These are phyloP conservation scores for Dalbergia cultrata DNA, from an alignment of 306 rosid species.

Conservation along the genomic window DNA sequence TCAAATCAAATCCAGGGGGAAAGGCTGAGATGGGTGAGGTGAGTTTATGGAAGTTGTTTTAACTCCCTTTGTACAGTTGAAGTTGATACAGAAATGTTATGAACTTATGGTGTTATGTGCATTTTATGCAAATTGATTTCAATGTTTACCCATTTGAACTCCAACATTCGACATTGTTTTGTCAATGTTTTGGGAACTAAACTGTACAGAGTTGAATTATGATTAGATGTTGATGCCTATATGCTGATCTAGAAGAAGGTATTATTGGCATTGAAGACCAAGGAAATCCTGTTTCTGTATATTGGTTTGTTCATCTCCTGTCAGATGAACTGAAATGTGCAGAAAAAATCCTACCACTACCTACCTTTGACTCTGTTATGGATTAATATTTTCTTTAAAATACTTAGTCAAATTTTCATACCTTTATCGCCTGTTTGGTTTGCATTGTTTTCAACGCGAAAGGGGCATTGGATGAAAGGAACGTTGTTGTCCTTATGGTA, in stretches of 20 bases:
- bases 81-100: conserved; percentile 19
- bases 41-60: conserved; percentile 48
- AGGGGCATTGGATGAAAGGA: too few relatives aligned
- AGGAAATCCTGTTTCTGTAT: conserved; percentile 9
- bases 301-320: conserved; percentile 5
- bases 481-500: too few relatives aligned
- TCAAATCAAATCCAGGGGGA: conserved; percentile 84
- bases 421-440: not conserved
- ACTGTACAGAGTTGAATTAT: conserved; percentile 11
- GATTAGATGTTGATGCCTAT: conserved; percentile 6
- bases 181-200: conserved; percentile 1
- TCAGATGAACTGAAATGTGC: conserved; percentile 7
- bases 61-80: conserved; percentile 5
- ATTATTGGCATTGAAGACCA: not conserved
- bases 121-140: not conserved
- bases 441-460: too few relatives aligned
- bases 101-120: conserved; percentile 4
- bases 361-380: conserved; percentile 6
- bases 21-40: conserved; percentile 97
- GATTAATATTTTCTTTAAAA: conserved; percentile 18
- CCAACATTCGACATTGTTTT: conserved; percentile 1
- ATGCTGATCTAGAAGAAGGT: conserved; percentile 15
- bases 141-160: conserved; percentile 16
- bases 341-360: not conserved
- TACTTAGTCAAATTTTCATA: not conserved